Evolutionary conservation across 345 rosid genomes (phyloP), one percentile per base, ranked within the genome.

Genomic region (Schrenkiella parvula): DNA sequence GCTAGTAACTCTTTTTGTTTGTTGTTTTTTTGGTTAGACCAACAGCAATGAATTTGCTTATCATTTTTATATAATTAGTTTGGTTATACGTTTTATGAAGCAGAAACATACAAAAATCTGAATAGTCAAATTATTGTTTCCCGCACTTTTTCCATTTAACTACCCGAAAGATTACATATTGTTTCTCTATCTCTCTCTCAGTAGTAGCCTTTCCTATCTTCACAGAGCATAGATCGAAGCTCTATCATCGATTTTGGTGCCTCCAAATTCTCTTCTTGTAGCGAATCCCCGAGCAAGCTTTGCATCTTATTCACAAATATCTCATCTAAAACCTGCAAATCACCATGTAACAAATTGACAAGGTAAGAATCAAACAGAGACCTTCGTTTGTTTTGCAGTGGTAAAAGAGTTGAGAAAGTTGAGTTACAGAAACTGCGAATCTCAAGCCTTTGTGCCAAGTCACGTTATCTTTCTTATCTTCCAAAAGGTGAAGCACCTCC

Each of bases 201-300:
- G 60, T 78, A 80, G 60, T 80, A 85, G 71, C 75, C 37, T 41
- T 46, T 80, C 78, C 71, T 74, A 53, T 90, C 93, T 79, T 84
- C 78, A 68, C 86, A 84, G 21, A 92, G 90, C 81, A 92, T 86
- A 2, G 93, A 88, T 0, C 91, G 77, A 23, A 88, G 85, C 72
- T 92, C 98, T 80, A 82, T 78, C 35, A 93, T 80, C 0, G 92
- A 93, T 50, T 86, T 81, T 0, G 97, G 97, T 1, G 86, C 85
- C 80, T 90, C 93, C 56, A 93, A 75, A 63, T 86, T 85, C 68
- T 84, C 86, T 21, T 69, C 88, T 51, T 86, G 82, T 34, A 90
- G 59, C 11, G 89, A 81, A 52, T 89, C 85, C 41, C 96, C 97
- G 0, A 93, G 85, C 73, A 87, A 77, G 72, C 86, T 80, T 83